These are phyloP conservation scores for Aspergillus sp. DNA, from an alignment of 2,329 filamentous ascomycete species.

Conservation along the genomic window DNA sequence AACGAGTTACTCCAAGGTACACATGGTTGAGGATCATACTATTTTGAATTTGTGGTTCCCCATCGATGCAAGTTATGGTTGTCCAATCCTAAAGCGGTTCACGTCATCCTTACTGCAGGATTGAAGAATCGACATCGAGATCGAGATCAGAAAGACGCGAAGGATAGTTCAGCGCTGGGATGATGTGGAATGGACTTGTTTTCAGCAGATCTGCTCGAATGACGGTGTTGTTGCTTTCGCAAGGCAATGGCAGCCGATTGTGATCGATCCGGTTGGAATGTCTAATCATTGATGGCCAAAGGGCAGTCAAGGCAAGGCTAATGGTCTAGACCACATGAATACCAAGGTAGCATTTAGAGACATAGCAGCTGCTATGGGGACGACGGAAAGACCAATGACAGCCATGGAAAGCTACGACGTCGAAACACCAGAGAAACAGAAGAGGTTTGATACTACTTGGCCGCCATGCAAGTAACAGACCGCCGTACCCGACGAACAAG, in stretches of 20 bases:
- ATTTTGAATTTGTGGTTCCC: background rate
- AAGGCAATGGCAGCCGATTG: background rate
- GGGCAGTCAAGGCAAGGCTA: background rate
- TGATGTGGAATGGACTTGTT: background rate
- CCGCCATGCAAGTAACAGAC: too few relatives aligned
- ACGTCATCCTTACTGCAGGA: constrained; percentile 5
- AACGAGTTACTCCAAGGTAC: background rate
- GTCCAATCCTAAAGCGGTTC: background rate
- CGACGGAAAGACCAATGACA: too few relatives aligned
- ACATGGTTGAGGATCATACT: background rate
- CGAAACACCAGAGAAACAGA: too few relatives aligned
- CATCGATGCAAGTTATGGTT: background rate
- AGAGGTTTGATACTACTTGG: too few relatives aligned
- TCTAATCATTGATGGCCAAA: too few relatives aligned
- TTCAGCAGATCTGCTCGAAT: background rate
- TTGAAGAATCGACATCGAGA: background rate
- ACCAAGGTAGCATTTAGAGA: too few relatives aligned
- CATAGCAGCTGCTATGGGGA: too few relatives aligned
- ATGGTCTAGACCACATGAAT: background rate
- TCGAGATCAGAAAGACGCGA: background rate
- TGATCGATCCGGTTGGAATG: background rate
- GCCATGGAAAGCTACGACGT: too few relatives aligned
- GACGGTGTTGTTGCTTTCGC: background rate
- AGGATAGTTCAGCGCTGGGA: background rate
- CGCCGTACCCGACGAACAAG: too few relatives aligned